Base-by-base conservation (phyloP, 176 grass and related monocot species). In the Zea mays region DNA sequence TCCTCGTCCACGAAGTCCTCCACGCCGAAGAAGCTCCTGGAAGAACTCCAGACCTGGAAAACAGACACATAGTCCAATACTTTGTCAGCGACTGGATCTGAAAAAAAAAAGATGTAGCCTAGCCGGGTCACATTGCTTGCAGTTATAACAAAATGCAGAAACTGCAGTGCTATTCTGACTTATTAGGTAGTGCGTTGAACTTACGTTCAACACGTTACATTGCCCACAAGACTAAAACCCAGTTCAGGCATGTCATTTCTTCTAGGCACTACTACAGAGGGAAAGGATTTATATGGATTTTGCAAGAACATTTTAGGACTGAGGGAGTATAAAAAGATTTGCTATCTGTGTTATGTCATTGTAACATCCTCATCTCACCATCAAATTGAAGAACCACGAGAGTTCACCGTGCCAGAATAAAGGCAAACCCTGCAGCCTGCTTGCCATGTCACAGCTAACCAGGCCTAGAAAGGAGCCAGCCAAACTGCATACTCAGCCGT, bases 11-110 rank as follows among this genome's bases (percentile, higher is more conserved):
- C 46, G 10, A 94, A 94, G 69, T 97, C 89, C 73, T 97, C 94
- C 37, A 97, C 91, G 5, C 94, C 94, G 14, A 97, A 93, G 84
- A 97, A 93, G 71, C 94, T 97, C 82, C 94, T 88, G 11, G 91
- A 81, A 34, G 75, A 89, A 16, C 54, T 56, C 4, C 20, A 21
- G 55, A 10, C n/a, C 55, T 58, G 55, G 55, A 21, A 58, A 58
- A n/a, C 7, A 58, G 21, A 58, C 55, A 58, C 55, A 57, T 20
- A 21, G 21, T 58, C 16, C 55, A 56, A 21, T 21, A 58, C 0
- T n/a, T 8, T 56, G 54, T 56, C 54, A 56, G 55, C n/a, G 16
- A 21, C 55, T 10, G 55, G 21, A 58, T 58, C 55, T 21, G 55
- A n/a, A n/a, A n/a, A n/a, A n/a, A 58, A 58, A 58, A 21, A 8